Percentiles rank a stretch among this genome's conserved stretches.
Evolutionary conservation across 2,329 filamentous ascomycete genomes (phyloP).

Genomic region (Exophiala sideris): DNA sequence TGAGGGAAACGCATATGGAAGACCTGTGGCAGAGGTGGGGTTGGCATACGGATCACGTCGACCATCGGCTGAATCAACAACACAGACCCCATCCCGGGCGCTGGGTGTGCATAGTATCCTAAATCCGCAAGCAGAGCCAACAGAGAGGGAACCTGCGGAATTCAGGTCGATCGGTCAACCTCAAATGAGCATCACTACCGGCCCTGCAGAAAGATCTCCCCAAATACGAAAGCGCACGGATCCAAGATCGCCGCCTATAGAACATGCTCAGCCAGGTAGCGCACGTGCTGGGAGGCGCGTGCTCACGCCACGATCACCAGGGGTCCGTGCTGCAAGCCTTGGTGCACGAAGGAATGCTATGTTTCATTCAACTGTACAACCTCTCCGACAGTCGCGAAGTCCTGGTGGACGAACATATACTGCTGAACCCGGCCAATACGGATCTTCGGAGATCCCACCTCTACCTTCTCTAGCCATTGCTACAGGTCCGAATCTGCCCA

Average conservation of each 20-base stretch:
- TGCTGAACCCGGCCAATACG: slow-evolving; percentile 38
- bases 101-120: slow-evolving; percentile 46
- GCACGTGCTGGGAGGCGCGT: slow-evolving; percentile 41
- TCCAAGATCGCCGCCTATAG: slow-evolving; percentile 19
- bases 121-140: slow-evolving; percentile 39
- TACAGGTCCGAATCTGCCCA: slow-evolving; percentile 8
- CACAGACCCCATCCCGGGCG: slow-evolving; percentile 29
- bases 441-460: slow-evolving; percentile 42
- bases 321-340: slow-evolving; percentile 50
- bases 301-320: slow-evolving; percentile 58
- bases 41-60: slow-evolving; percentile 8
- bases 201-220: slow-evolving; percentile 30
- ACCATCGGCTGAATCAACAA: slow-evolving; percentile 12
- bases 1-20: slow-evolving; percentile 7
- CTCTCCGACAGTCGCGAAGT: slow-evolving; percentile 47
- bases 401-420: slow-evolving; percentile 42
- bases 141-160: slow-evolving; percentile 4
- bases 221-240: slow-evolving; percentile 26
- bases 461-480: slow-evolving; percentile 45
- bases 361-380: slow-evolving; percentile 48
- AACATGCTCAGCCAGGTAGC: slow-evolving; percentile 7
- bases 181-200: slow-evolving; percentile 14
- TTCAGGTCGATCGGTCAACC: slow-evolving; percentile 7
- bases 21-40: slow-evolving; percentile 9
- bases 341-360: slow-evolving; percentile 40